Evolutionary conservation across 352 stramenopile genomes (phyloP).

Genomic region (Thalassiosira livingstoniorum): DNA sequence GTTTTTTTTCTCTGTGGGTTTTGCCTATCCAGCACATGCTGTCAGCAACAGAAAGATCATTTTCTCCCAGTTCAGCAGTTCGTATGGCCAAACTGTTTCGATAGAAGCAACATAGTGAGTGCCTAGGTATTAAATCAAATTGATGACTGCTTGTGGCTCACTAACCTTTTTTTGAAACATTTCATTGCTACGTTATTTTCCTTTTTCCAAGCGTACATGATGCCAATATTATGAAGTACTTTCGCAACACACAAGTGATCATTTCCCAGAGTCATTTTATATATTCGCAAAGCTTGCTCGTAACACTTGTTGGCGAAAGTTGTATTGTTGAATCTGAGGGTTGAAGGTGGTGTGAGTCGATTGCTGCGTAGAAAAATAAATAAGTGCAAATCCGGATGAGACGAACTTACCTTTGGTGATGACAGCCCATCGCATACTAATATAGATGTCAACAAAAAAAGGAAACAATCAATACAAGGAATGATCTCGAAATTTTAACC

Average conservation of each 20-base stretch:
- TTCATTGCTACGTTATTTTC: conserved; percentile 55
- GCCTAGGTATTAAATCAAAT: not conserved
- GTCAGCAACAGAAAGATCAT: conserved; percentile 59
- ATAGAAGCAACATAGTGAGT: not conserved
- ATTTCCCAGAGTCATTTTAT: conserved; percentile 55
- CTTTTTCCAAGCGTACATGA: conserved; percentile 54
- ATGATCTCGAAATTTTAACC: not conserved
- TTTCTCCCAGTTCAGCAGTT: conserved; percentile 24
- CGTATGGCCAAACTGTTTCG: conserved; percentile 48
- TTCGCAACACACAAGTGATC: conserved; percentile 41
- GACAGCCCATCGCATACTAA: conserved; percentile 50
- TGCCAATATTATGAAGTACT: conserved; percentile 66
- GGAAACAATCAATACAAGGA: not conserved
- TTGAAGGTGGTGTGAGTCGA: no score
- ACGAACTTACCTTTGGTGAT: conserved; percentile 63
- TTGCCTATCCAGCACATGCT: conserved; percentile 68
- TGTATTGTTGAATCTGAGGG: conserved; percentile 36
- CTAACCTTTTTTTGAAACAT: conserved; percentile 45
- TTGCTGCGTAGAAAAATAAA: no score
- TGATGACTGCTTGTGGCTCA: not conserved
- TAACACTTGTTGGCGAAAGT: conserved; percentile 73
- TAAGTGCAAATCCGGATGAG: no score
- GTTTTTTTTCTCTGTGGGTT: conserved; percentile 52
- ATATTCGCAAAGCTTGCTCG: conserved; percentile 68
- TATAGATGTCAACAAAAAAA: conserved; percentile 1